Conservation (phyloP, 139 green algal species). For the Chlamydomonas incerta region DNA sequence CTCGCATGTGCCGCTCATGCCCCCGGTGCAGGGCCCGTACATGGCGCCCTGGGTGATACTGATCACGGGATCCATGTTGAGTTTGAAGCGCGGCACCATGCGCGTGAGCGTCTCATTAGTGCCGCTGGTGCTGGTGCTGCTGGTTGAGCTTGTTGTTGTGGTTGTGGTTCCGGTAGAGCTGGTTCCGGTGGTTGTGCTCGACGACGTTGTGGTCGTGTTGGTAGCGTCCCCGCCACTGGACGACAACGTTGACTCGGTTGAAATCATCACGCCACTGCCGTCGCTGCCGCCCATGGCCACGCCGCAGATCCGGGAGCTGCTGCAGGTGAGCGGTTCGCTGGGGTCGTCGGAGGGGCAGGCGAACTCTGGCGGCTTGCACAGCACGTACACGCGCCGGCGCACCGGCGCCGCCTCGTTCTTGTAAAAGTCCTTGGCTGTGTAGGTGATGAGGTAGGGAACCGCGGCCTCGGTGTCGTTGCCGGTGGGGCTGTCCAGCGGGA, state of each 20-base stretch:
- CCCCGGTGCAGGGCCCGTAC: not conserved
- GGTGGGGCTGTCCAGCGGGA: not conserved
- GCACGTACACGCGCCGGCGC: conserved; percentile 23
- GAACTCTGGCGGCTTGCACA: not conserved
- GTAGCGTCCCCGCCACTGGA: no score
- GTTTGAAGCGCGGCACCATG: not conserved
- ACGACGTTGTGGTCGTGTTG: not conserved
- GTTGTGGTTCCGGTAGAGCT: not conserved
- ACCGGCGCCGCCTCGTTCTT: not conserved
- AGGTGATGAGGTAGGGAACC: conserved; percentile 7
- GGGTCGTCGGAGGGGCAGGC: not conserved
- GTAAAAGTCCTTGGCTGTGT: not conserved
- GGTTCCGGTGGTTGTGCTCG: not conserved
- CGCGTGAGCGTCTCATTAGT: not conserved
- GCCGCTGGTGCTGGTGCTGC: no score
- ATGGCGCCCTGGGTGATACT: not conserved
- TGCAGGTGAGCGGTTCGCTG: not conserved
- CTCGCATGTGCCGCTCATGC: not conserved
- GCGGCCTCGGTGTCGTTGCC: conserved; percentile 1
- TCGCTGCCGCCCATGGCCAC: not conserved
- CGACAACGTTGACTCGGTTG: no score
- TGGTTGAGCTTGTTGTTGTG: no score
- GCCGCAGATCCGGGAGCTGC: not conserved
- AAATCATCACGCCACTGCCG: no score
- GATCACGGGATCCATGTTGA: not conserved